Conservation (phyloP, 768 basidiomycete genomes). For the Podaxis mareebaensis region DNA sequence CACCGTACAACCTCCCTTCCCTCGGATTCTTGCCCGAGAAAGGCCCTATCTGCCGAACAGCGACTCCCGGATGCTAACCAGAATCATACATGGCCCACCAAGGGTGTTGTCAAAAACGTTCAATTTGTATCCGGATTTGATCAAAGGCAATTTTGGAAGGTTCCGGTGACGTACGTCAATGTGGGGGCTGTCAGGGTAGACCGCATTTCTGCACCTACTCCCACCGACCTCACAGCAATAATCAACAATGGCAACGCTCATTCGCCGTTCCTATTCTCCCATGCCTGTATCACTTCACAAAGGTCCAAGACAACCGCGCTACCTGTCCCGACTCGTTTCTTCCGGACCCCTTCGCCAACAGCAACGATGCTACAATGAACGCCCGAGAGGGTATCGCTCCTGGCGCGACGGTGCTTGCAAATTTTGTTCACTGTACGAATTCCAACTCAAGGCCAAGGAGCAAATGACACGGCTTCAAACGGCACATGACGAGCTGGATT, state of each 20-base stretch:
- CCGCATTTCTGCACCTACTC: no score
- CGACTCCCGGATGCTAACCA: no score
- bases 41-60: no score
- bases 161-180: no score
- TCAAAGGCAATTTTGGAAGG: no score
- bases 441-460: slow-evolving; percentile 18
- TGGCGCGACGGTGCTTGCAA: slow-evolving; percentile 24
- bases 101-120: no score
- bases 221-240: neutral
- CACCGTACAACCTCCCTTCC: no score
- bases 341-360: slow-evolving; percentile 17
- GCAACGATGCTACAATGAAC: slow-evolving; percentile 16
- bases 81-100: no score
- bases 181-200: no score
- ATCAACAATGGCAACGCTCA: neutral
- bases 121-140: no score
- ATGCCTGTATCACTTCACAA: neutral
- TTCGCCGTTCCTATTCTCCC: neutral
- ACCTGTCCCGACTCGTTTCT: neutral
- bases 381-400: slow-evolving; percentile 18
- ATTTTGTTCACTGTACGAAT: slow-evolving; percentile 12
- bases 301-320: neutral
- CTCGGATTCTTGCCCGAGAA: no score
- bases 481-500: slow-evolving; percentile 20
- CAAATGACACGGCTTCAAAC: slow-evolving; percentile 23